These are phyloP conservation scores for Quercus lobata DNA, from an alignment of 331 rosid genomes.

Conservation along the genomic window DNA sequence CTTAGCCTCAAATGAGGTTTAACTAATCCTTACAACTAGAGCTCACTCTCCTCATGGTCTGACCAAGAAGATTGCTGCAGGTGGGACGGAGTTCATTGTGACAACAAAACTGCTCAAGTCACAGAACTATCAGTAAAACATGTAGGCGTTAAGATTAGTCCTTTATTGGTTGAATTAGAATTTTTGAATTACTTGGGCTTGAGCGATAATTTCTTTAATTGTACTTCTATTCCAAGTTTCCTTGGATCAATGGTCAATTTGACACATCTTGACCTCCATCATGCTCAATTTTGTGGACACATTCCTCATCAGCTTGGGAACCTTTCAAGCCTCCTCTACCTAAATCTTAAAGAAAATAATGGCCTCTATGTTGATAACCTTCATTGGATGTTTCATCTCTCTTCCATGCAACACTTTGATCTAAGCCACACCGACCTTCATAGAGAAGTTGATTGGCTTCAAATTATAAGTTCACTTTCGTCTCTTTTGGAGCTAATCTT, in stretches of 20 bases:
- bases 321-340: no score
- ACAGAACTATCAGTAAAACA: not conserved
- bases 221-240: constrained; percentile 16
- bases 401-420: constrained; percentile 17
- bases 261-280: constrained; percentile 24
- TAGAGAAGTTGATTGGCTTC: not conserved
- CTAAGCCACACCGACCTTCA: not conserved
- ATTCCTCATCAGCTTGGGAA: no score
- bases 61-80: no score
- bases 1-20: no score
- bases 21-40: no score
- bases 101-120: constrained; percentile 1
- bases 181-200: not conserved
- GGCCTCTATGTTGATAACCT: constrained; percentile 15
- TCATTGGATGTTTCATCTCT: not conserved
- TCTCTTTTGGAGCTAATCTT: no score
- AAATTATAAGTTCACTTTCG: no score
- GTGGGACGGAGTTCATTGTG: no score
- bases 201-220: constrained; percentile 11
- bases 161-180: constrained; percentile 20
- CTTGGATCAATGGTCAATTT: constrained; percentile 19
- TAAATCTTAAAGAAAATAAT: no score
- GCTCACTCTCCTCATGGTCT: no score
- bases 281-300: not conserved
- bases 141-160: constrained; percentile 22